phyloP scores from a whole-genome alignment of 2,329 filamentous ascomycete species.

The Talaromyces sp. region DNA sequence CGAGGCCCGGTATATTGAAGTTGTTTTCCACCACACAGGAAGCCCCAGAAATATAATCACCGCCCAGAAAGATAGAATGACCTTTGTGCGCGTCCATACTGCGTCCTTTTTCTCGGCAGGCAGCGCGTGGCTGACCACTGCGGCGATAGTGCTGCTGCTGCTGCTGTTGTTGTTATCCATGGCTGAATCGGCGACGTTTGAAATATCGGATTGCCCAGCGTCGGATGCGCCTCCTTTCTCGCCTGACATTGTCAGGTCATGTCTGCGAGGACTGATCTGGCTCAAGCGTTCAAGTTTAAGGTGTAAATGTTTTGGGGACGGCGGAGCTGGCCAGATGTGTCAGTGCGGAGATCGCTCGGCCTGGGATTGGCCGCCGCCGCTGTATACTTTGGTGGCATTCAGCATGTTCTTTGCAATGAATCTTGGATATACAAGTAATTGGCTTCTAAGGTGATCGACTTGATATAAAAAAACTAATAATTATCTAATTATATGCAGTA shows the following conservation, averaged over 20 bases:
- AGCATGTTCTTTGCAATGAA: neutral
- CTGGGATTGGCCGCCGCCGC: neutral
- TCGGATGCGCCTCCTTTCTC: slow-evolving; percentile 28
- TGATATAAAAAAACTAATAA: neutral
- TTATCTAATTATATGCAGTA: neutral
- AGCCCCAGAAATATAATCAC: slow-evolving; percentile 78
- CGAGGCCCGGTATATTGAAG: slow-evolving; percentile 80
- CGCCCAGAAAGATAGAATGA: slow-evolving; percentile 86
- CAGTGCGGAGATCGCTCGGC: neutral
- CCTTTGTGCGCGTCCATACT: slow-evolving; percentile 62
- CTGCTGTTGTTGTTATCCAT: slow-evolving; percentile 8
- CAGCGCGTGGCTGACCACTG: slow-evolving; percentile 45
- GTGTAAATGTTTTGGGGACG: neutral
- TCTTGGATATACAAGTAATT: neutral
- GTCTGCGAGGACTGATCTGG: slow-evolving; percentile 16
- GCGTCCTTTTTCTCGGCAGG: slow-evolving; percentile 72
- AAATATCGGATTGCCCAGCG: slow-evolving; percentile 14
- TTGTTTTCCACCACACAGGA: slow-evolving; percentile 95
- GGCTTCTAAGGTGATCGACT: too few relatives aligned
- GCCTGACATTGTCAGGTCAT: slow-evolving; percentile 31
- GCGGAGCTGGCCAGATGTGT: neutral
- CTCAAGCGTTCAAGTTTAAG: neutral
- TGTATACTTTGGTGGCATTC: neutral
- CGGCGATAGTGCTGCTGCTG: slow-evolving; percentile 11
- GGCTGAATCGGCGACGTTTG: neutral